Evolutionary conservation across 768 basidiomycete species (phyloP).

Genomic region (Cystofilobasidium macerans): DNA sequence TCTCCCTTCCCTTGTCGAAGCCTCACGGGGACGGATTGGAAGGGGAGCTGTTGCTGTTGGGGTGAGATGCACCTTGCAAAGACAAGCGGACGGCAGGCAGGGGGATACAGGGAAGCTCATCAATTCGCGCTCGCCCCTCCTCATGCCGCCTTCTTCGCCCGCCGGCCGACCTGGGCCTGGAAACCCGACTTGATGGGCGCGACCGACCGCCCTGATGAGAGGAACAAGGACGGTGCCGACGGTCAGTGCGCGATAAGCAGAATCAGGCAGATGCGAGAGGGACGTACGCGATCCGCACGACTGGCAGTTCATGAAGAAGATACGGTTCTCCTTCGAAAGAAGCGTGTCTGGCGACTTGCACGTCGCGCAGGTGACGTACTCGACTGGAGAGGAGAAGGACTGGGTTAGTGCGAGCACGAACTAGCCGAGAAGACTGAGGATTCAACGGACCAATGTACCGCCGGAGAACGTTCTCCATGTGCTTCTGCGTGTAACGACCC

Average conservation of each 20-base stretch:
- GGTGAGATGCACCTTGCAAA: too few species aligned
- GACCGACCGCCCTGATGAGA: slow-evolving; percentile 65
- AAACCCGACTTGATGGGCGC: slow-evolving; percentile 97
- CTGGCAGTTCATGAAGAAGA: slow-evolving; percentile 64
- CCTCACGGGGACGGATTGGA: too few species aligned
- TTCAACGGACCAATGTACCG: slow-evolving; percentile 76
- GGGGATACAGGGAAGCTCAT: background rate
- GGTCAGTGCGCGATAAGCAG: background rate
- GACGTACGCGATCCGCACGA: slow-evolving; percentile 37
- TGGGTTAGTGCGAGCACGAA: too few species aligned
- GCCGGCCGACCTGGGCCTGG: slow-evolving; percentile 62
- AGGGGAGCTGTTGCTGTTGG: too few species aligned
- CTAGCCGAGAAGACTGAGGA: background rate
- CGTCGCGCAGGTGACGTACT: slow-evolving; percentile 98
- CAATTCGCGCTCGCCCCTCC: background rate
- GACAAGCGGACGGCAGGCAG: too few species aligned
- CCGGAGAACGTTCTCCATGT: slow-evolving; percentile 90
- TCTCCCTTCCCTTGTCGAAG: too few species aligned
- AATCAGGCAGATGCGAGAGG: background rate
- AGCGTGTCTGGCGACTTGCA: slow-evolving; percentile 98
- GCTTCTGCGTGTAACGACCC: slow-evolving; percentile 96
- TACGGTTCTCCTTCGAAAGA: slow-evolving; percentile 92
- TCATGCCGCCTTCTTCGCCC: slow-evolving; percentile 27
- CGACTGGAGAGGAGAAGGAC: slow-evolving; percentile 49
- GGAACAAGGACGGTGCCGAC: slow-evolving; percentile 31